Percentiles rank a stretch among this genome's conserved stretches.
Conservation (phyloP, 2,329 filamentous ascomycete species). For the Pyrenophora teres region DNA sequence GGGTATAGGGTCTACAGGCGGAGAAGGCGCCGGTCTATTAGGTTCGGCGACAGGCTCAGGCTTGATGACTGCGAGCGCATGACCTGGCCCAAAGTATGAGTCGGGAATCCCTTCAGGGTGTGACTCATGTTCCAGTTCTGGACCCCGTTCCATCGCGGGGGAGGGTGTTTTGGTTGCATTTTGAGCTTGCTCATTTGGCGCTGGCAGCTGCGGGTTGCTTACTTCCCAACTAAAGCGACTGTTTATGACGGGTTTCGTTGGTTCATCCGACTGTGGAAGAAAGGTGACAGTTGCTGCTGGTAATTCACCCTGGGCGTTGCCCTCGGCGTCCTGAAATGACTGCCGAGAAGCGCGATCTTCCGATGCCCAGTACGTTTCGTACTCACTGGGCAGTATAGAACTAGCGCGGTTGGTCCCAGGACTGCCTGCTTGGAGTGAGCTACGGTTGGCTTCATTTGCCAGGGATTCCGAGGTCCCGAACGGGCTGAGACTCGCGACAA, state of each 20-base stretch:
- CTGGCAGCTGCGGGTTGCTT: conserved; percentile 14
- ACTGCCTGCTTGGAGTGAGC: conserved; percentile 34
- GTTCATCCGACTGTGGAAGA: conserved; percentile 19
- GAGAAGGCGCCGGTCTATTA: conserved; percentile 20
- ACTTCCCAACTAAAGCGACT: conserved; percentile 44
- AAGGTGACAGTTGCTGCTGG: conserved; percentile 10
- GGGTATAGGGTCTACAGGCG: conserved; percentile 21
- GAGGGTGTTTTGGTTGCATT: conserved; percentile 9
- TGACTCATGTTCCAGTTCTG: conserved; percentile 23
- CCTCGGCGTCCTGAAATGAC: conserved; percentile 33
- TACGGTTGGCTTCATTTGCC: conserved; percentile 22
- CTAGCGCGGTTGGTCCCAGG: conserved; percentile 57
- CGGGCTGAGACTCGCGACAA: conserved; percentile 67
- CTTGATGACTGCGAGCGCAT: conserved; percentile 29
- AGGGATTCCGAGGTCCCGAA: conserved; percentile 31
- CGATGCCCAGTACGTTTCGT: conserved; percentile 69
- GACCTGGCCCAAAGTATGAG: conserved; percentile 36
- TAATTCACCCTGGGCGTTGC: conserved; percentile 19
- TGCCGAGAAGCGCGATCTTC: conserved; percentile 50
- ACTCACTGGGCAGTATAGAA: conserved; percentile 67
- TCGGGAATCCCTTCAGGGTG: conserved; percentile 26
- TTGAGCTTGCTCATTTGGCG: conserved; percentile 18
- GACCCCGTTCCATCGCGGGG: conserved; percentile 20
- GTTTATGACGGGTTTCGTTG: conserved; percentile 23
- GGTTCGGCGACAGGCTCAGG: conserved; percentile 27